Base-by-base conservation (phyloP, 306 rosid species). In the Cyclanthera cordifolia region DNA sequence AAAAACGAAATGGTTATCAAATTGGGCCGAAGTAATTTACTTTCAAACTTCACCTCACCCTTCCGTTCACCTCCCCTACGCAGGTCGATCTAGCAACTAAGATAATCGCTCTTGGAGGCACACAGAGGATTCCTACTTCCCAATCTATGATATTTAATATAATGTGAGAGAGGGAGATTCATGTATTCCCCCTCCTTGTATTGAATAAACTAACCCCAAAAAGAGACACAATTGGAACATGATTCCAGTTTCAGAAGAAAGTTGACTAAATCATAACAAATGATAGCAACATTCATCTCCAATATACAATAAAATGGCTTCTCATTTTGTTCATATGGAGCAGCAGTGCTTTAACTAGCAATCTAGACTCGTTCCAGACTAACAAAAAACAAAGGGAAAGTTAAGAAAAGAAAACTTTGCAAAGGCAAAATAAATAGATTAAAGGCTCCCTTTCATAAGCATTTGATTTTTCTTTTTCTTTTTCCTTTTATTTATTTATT, bases 221-320 rank as follows among this genome's bases (percentile, higher is more conserved):
- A 63, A 41, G 20, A 17, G 20, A 45, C 67, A 63, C 69, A 23
- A 61, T 37, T 61, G 67, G 10, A 59, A 60, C 48, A 60, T 34
- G 69, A 61, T 61, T 41, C 48, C 69, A 41, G 30, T 20, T 61
- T 39, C 11, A 9, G 51, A 61, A 28, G 21, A 8, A 28, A 27
- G 64, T 56, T 28, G 43, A 28, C 64, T 56, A 27, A 15, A 56
- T 10, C 20, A 56, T 10, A 56, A 15, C 41, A 57, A 57, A 19
- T 39, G 23, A 63, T 20, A 63, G 7, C 30, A 11, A 37, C 30
- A 39, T 2, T 58, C 7, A 24, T 58, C 20, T 58, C 66, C 8
- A 55, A 58, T 27, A n/a, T 27, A 17, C 69, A 63, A 63, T 4
- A 11, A 20, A 28, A 59, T 17, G 17, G 32, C 19, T 63, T 0